Evolutionary conservation across 768 basidiomycete species (phyloP), one percentile per base, ranked within the genome.

Genomic region (Kwoniella europaea): DNA sequence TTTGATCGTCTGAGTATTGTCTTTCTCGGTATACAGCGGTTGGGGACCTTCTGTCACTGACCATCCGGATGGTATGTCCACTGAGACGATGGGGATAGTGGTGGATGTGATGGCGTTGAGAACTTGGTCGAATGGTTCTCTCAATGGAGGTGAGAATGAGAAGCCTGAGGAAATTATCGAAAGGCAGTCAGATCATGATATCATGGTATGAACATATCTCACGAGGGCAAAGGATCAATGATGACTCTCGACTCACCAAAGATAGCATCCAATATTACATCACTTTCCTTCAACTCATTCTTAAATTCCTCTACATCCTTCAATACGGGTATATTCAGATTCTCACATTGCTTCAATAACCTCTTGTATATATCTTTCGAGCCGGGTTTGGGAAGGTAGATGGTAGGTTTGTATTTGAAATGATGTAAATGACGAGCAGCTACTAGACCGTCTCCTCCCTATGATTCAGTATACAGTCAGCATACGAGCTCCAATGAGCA

Each of bases 21-120:
- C 80, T 9, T 73, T 60, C 65, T 74, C 54, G 12, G 78, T 78
- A 20, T 71, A 70, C 4, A 85, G 69, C 35, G 72, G 68, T 58
- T 83, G 78, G 29, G 76, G 74, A n/a, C 96, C 96, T 22, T 86
- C 84, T 75, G 95, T 92, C 24, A 98, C 93, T 77, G 94, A 89
- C 97, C 97, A 99, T 9, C 95, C 97, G 1, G 91, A 93, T 0
- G 97, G 97, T 59, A 99, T 94, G 83, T 99, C 97, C 3, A 99
- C 91, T 2, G 92, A 93, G 29, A 99, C 88, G 77, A 98, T 91
- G 0, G 97, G 95, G 15, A 92, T 86, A 7, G 86, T 82, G 4
- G 90, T 89, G 16, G 86, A 79, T 1, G 87, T 85, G 55, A 97
- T 84, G 7, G 92, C 85, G 9, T 88, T 86, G 1, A 99, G 87